Conservation (phyloP, 768 basidiomycete genomes). For the Neoboletus subvelutipes region DNA sequence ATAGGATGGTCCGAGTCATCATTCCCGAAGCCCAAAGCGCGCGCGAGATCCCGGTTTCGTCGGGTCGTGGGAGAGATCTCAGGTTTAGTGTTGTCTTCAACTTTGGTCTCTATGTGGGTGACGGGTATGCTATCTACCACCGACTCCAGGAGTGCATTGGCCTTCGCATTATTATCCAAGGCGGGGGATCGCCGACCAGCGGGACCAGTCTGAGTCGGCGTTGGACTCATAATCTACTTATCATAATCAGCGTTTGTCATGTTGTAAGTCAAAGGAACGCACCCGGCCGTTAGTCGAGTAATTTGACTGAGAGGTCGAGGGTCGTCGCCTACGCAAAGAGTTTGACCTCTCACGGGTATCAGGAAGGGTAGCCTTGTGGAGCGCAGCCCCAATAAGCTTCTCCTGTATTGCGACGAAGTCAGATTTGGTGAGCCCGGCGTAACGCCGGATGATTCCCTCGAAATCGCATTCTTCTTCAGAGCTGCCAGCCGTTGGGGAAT, state of each 20-base stretch:
- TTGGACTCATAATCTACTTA: slow-evolving; percentile 58
- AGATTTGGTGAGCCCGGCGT: slow-evolving; percentile 64
- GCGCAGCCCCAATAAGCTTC: slow-evolving; percentile 64
- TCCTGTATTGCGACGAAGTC: slow-evolving; percentile 77
- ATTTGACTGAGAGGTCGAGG: slow-evolving; percentile 82
- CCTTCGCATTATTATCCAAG: slow-evolving; percentile 55
- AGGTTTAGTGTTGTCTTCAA: slow-evolving; percentile 28
- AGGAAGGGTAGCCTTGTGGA: slow-evolving; percentile 53
- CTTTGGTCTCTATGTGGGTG: slow-evolving; percentile 29
- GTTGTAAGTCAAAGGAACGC: slow-evolving; percentile 13
- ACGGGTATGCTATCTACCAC: slow-evolving; percentile 54
- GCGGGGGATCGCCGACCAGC: slow-evolving; percentile 32
- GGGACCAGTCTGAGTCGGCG: slow-evolving; percentile 36
- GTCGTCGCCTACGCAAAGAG: slow-evolving; percentile 72
- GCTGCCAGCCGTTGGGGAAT: slow-evolving; percentile 47
- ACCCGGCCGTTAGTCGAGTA: slow-evolving; percentile 60
- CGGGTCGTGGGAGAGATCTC: slow-evolving; percentile 53
- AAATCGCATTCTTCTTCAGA: slow-evolving; percentile 56
- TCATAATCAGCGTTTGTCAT: slow-evolving; percentile 6
- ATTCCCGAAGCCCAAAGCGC: slow-evolving; percentile 63
- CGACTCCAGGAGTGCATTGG: slow-evolving; percentile 66
- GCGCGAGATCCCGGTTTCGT: slow-evolving; percentile 72
- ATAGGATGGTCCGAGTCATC: slow-evolving; percentile 35
- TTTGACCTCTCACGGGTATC: slow-evolving; percentile 62
- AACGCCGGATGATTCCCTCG: slow-evolving; percentile 64